These are phyloP conservation scores for Yarrowia sp. DNA, from an alignment of 805 yeast species.

Conservation along the genomic window DNA sequence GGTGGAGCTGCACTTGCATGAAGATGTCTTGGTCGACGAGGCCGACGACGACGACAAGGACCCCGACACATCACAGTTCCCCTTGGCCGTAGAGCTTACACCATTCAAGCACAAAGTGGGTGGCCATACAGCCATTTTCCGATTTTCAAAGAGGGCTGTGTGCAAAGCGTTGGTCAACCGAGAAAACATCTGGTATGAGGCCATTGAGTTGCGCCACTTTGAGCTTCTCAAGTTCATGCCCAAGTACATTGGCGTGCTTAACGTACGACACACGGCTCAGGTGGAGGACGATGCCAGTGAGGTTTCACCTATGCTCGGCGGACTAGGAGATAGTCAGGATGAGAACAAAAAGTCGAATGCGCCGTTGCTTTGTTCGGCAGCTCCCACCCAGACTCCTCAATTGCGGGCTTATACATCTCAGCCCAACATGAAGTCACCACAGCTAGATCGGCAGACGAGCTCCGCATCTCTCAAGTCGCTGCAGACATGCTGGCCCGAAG, in stretches of 20 bases:
- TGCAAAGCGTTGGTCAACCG: constrained; percentile 89
- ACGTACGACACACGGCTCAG: constrained; percentile 67
- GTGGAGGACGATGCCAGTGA: constrained; percentile 34
- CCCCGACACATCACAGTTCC: constrained; percentile 31
- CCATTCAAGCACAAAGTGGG: constrained; percentile 96
- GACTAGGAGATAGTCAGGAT: not conserved
- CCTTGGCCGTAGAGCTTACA: constrained; percentile 76
- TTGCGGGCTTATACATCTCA: not conserved
- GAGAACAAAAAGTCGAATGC: not conserved
- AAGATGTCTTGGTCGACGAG: constrained; percentile 28
- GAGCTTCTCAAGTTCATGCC: constrained; percentile 86
- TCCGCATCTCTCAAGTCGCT: constrained; percentile 19
- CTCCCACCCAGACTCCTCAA: constrained; percentile 1
- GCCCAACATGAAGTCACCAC: constrained; percentile 22
- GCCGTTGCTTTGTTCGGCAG: not conserved
- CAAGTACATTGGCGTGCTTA: constrained; percentile 85
- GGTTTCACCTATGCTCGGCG: constrained; percentile 22
- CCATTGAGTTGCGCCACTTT: constrained; percentile 72
- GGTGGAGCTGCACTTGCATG: constrained; percentile 12
- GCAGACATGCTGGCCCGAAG: constrained; percentile 57
- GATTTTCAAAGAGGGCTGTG: constrained; percentile 86
- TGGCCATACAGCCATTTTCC: constrained; percentile 95
- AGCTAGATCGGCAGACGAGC: constrained; percentile 6
- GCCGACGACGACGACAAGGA: constrained; percentile 27
- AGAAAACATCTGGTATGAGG: constrained; percentile 90